Evolutionary conservation across 2,329 filamentous ascomycete genomes (phyloP).

Genomic region (Trichoderma afroharzianum): DNA sequence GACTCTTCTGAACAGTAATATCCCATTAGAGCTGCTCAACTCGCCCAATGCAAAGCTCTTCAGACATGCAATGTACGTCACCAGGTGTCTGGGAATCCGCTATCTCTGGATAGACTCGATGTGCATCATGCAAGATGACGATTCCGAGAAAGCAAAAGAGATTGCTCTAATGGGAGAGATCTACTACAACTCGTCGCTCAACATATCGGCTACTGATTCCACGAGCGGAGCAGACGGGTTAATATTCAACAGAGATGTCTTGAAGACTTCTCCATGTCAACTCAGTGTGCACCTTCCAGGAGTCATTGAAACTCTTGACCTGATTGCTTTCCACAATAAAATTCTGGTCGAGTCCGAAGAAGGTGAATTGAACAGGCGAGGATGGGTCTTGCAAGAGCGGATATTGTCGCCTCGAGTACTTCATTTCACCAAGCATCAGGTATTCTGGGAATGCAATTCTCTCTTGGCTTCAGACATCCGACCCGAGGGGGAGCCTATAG

Average conservation of each 20-base stretch:
- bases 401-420: conserved; percentile 1
- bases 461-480: neutral
- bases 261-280: conserved; percentile 15
- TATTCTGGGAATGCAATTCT: neutral
- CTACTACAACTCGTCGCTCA: conserved; percentile 20
- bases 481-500: neutral
- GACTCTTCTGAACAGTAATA: neutral
- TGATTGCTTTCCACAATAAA: neutral
- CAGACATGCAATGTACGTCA: neutral
- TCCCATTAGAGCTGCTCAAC: neutral
- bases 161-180: conserved; percentile 21
- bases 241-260: conserved; percentile 10
- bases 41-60: neutral
- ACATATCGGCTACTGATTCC: conserved; percentile 19
- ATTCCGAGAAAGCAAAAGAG: conserved; percentile 9
- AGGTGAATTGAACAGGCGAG: conserved; percentile 12
- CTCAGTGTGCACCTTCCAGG: neutral
- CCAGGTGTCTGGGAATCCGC: neutral
- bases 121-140: conserved; percentile 15
- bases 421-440: neutral
- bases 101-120: conserved; percentile 12
- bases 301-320: neutral
- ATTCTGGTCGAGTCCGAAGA: neutral
- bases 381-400: conserved; percentile 11
- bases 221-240: conserved; percentile 16